Conservation (phyloP, 2,329 filamentous ascomycete genomes). For the Coniochaeta hoffmannii region DNA sequence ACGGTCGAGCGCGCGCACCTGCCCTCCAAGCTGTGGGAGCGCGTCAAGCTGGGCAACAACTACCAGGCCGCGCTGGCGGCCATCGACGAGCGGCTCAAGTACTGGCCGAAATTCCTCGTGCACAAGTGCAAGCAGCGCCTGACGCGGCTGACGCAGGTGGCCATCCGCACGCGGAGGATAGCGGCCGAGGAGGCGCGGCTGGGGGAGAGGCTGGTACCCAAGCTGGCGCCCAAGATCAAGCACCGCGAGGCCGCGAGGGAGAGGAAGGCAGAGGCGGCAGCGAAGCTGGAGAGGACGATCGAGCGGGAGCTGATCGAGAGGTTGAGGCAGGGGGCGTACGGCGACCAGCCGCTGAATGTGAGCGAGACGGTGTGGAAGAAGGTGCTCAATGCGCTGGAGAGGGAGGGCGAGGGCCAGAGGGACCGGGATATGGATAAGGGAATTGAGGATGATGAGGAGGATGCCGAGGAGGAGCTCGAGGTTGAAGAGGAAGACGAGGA, state of each 20-base stretch:
- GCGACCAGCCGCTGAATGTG: constrained; percentile 88
- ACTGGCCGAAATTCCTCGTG: constrained; percentile 88
- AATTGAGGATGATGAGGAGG: constrained; percentile 69
- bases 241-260: constrained; percentile 66
- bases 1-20: constrained; percentile 82
- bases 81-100: constrained; percentile 78
- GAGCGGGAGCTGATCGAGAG: constrained; percentile 91
- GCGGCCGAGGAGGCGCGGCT: constrained; percentile 84
- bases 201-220: constrained; percentile 81
- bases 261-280: constrained; percentile 66
- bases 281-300: constrained; percentile 92
- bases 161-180: constrained; percentile 70
- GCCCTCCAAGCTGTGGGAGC: constrained; percentile 90
- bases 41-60: constrained; percentile 82
- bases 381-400: constrained; percentile 84
- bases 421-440: constrained; percentile 88
- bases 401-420: constrained; percentile 71
- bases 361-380: constrained; percentile 96
- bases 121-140: constrained; percentile 90
- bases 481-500: constrained; percentile 57
- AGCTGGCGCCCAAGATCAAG: constrained; percentile 83
- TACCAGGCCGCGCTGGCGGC: constrained; percentile 84
- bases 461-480: constrained; percentile 60
- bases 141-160: constrained; percentile 85
- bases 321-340: constrained; percentile 86